Evolutionary conservation across 495 filamentous ascomycete species (phyloP).

Genomic region (Penicillium antarcticum): DNA sequence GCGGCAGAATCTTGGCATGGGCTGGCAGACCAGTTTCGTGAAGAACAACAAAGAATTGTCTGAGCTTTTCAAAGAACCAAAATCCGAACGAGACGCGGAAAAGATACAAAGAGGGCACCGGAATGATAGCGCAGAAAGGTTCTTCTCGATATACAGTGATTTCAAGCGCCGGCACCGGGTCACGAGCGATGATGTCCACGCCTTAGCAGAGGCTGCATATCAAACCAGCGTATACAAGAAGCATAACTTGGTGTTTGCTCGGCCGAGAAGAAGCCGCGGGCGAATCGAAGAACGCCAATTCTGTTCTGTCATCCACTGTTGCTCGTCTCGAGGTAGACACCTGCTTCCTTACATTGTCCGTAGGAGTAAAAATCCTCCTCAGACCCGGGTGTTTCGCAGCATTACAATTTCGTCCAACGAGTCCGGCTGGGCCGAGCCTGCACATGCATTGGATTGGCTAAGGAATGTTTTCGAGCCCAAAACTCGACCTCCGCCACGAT

Average conservation of each 20-base stretch:
- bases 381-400: background rate
- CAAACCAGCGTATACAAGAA: background rate
- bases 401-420: background rate
- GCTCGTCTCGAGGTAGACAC: background rate
- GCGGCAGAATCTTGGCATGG: background rate
- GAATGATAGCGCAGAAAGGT: background rate
- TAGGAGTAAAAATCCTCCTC: background rate
- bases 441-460: background rate
- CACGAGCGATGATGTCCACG: background rate
- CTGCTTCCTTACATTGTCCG: background rate
- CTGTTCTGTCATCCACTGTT: background rate
- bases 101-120: background rate
- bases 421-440: background rate
- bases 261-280: background rate
- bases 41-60: background rate
- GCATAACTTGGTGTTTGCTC: background rate
- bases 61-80: background rate
- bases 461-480: background rate
- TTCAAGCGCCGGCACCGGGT: background rate
- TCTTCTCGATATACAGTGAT: background rate
- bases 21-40: background rate
- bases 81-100: background rate
- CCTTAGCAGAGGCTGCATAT: background rate
- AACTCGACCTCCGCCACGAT: background rate
- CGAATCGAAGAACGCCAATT: background rate